A percentile compares a stretch with the other conserved stretches of the same genome.
Conservation (phyloP, 345 rosid genomes). For the Mallotus nudiflorus region DNA sequence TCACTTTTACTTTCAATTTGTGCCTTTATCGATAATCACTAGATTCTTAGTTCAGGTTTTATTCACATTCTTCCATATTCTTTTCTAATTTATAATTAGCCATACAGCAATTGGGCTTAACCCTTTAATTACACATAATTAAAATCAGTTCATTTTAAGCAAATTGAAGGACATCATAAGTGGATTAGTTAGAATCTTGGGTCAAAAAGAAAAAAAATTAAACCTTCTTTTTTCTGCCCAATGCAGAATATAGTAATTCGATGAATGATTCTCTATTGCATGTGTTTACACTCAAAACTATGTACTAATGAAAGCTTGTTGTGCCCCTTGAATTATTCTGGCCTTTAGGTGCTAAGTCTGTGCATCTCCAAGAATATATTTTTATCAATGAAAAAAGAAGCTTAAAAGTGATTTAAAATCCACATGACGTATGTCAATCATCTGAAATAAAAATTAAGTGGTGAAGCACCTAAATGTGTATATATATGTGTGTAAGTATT, state of each 20-base stretch:
- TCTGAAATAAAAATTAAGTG: background rate
- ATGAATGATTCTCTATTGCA: too few species aligned
- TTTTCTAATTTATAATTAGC: too few species aligned
- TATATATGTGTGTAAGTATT: background rate
- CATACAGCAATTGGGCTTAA: too few species aligned
- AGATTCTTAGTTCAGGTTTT: constrained; percentile 17
- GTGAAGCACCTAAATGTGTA: background rate
- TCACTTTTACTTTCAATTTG: constrained; percentile 7
- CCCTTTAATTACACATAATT: too few species aligned
- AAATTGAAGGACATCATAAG: too few species aligned
- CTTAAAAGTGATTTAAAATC: constrained; percentile 14
- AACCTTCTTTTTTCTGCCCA: too few species aligned
- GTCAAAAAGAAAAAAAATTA: too few species aligned
- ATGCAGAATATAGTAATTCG: background rate
- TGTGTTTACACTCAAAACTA: too few species aligned
- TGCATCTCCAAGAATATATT: background rate
- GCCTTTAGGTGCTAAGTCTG: too few species aligned
- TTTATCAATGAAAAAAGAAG: constrained; percentile 10
- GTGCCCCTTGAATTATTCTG: too few species aligned
- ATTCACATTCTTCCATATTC: constrained; percentile 2
- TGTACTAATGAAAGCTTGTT: too few species aligned
- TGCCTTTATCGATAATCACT: constrained; percentile 16
- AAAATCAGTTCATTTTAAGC: too few species aligned
- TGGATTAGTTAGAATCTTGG: background rate
- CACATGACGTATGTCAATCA: constrained; percentile 30